Percentiles rank a stretch among this genome's conserved stretches.
These are phyloP conservation scores for Trichothecium roseum DNA, from an alignment of 2,329 filamentous ascomycete genomes.

Conservation along the genomic window DNA sequence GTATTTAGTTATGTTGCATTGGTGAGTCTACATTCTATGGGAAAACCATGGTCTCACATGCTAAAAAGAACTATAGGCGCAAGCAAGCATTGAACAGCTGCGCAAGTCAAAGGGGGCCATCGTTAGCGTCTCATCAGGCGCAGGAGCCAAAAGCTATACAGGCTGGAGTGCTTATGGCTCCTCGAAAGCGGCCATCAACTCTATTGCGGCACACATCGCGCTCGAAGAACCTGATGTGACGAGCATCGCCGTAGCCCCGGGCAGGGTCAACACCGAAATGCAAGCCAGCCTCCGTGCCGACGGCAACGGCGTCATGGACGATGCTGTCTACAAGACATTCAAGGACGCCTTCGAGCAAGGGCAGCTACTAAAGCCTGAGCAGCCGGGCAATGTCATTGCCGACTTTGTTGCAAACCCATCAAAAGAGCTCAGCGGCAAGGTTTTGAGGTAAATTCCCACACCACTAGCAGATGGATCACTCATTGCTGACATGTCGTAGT, in stretches of 20 bases:
- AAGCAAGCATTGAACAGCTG: constrained; percentile 59
- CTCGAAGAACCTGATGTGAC: constrained; percentile 70
- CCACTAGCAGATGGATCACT: background rate
- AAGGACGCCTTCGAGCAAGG: constrained; percentile 58
- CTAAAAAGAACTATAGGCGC: constrained; percentile 38
- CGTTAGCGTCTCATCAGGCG: constrained; percentile 72
- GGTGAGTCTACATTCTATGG: constrained; percentile 38
- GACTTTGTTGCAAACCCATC: constrained; percentile 58
- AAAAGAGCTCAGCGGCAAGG: constrained; percentile 63
- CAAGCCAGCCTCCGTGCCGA: constrained; percentile 67
- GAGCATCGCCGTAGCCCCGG: constrained; percentile 63
- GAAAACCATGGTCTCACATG: constrained; percentile 1
- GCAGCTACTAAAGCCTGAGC: constrained; percentile 66
- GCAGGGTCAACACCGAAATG: constrained; percentile 84
- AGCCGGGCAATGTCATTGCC: constrained; percentile 79
- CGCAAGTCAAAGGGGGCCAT: constrained; percentile 60
- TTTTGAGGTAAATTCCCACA: constrained; percentile 47
- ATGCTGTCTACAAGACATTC: constrained; percentile 56
- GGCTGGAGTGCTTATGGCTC: constrained; percentile 77
- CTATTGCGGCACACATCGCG: constrained; percentile 61
- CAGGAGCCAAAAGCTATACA: constrained; percentile 53
- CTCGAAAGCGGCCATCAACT: constrained; percentile 75
- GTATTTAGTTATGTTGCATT: constrained; percentile 75
- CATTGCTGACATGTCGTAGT: constrained; percentile 11
- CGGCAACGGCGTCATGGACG: constrained; percentile 37